Conservation (phyloP, 177 flowering plant genomes). For the Vitis hybrid region DNA sequence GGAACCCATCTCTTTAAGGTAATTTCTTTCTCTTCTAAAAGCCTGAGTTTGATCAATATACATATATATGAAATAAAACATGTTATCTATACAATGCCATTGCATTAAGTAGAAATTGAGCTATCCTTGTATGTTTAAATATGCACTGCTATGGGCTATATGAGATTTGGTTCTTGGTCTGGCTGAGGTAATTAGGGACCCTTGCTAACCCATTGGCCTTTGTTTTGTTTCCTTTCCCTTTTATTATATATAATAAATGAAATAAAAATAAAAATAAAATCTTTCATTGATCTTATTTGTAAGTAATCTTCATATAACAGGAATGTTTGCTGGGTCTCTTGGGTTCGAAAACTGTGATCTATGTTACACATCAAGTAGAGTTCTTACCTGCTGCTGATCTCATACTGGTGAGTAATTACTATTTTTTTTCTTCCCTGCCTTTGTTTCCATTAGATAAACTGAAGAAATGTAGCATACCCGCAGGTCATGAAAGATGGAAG, state of each 20-base stretch:
- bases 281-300: neutral
- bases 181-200: too few relatives aligned
- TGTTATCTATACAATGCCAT: too few relatives aligned
- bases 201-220: too few relatives aligned
- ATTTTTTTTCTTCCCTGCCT: neutral
- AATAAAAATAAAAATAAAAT: too few relatives aligned
- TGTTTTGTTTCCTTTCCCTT: too few relatives aligned
- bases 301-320: slow-evolving; percentile 21
- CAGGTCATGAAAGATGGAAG: slow-evolving; percentile 72
- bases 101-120: too few relatives aligned
- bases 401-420: slow-evolving; percentile 32
- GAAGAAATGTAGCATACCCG: neutral
- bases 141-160: too few relatives aligned
- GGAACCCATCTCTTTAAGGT: slow-evolving; percentile 68
- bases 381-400: slow-evolving; percentile 61
- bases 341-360: slow-evolving; percentile 59
- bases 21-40: neutral
- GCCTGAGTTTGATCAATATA: neutral
- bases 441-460: neutral
- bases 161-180: too few relatives aligned
- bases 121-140: too few relatives aligned
- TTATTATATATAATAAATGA: too few relatives aligned
- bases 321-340: slow-evolving; percentile 49
- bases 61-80: neutral
- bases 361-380: slow-evolving; percentile 75